Conservation (phyloP, 2,329 filamentous ascomycete species). For the Polytolypa hystricis region DNA sequence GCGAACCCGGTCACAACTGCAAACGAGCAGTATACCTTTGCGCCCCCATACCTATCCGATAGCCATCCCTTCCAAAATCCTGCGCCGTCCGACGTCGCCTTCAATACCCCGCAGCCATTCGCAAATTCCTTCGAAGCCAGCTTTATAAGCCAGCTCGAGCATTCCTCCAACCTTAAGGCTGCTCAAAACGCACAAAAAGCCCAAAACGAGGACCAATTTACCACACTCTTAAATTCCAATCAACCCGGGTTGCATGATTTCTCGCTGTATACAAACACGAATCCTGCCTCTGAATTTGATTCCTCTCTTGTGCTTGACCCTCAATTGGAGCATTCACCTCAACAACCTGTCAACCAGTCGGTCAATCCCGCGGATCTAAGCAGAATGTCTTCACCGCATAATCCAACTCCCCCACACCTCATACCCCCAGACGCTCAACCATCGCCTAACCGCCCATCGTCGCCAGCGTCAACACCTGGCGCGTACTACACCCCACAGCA, state of each 20-base stretch:
- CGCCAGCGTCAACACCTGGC: constrained; percentile 43
- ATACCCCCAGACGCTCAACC: constrained; percentile 44
- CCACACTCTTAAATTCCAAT: constrained; percentile 30
- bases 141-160: constrained; percentile 26
- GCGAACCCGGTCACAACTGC: constrained; percentile 17
- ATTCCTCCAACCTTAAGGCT: constrained; percentile 18
- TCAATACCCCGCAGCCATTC: constrained; percentile 23
- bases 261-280: constrained; percentile 26
- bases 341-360: constrained; percentile 28
- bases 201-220: constrained; percentile 27
- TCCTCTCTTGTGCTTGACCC: constrained; percentile 31
- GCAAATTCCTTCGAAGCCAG: constrained; percentile 28
- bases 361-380: constrained; percentile 38
- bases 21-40: constrained; percentile 26
- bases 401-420: constrained; percentile 44
- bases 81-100: constrained; percentile 23
- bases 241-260: constrained; percentile 27
- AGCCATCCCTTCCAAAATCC: constrained; percentile 14
- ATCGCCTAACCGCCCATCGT: constrained; percentile 43
- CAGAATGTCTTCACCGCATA: constrained; percentile 37
- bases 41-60: constrained; percentile 26
- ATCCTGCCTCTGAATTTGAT: constrained; percentile 24
- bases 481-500: constrained; percentile 12
- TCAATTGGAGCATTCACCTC: constrained; percentile 16
- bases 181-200: too few species aligned